Conservation (phyloP, 1,284 basidiomycete species). For the Tilletia caries region DNA sequence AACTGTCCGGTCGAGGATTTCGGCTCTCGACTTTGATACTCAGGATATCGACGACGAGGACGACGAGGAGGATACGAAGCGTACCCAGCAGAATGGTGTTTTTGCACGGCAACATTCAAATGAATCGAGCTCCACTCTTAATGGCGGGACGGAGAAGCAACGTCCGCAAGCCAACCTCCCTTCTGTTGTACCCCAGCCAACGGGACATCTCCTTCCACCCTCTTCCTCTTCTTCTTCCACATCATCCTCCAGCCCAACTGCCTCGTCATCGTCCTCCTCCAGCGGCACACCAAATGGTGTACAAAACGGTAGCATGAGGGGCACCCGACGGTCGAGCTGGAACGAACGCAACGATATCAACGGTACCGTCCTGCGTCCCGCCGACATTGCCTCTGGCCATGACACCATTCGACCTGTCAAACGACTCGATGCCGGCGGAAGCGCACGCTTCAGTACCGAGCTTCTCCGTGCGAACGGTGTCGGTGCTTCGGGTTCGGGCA, state of each 20-base stretch:
- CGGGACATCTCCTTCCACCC: neutral
- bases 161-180: neutral
- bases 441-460: conserved; percentile 72
- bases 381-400: conserved; percentile 64
- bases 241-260: neutral
- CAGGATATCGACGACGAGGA: conserved; percentile 62
- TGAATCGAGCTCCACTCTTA: neutral
- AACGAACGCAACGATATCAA: conserved; percentile 64
- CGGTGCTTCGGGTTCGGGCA: conserved; percentile 5
- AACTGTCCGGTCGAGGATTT: conserved; percentile 67
- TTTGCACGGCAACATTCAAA: neutral
- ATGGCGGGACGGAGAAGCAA: conserved; percentile 1
- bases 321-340: conserved; percentile 40
- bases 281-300: neutral
- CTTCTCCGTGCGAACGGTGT: conserved; percentile 63
- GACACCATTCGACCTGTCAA: conserved; percentile 89
- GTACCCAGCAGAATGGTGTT: neutral
- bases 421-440: conserved; percentile 76
- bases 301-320: neutral
- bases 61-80: neutral
- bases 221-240: neutral
- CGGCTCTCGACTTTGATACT: conserved; percentile 57
- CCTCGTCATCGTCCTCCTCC: neutral
- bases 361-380: conserved; percentile 74
- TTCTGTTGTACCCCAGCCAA: neutral